Evolutionary conservation across 1,284 basidiomycete genomes (phyloP).

Genomic region (Mycosarcoma maydis): DNA sequence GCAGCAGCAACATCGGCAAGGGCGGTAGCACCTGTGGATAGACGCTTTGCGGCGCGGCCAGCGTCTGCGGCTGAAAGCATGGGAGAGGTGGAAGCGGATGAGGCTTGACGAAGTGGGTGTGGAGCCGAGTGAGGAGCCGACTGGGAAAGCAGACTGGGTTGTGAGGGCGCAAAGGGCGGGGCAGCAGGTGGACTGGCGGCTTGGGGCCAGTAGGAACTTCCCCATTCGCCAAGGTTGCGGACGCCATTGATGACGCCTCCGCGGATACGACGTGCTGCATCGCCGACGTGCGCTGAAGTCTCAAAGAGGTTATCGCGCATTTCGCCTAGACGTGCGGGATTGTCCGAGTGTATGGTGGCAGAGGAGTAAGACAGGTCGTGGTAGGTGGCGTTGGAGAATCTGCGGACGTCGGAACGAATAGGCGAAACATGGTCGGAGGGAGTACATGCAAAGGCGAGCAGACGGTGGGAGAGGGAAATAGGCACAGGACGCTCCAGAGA

Average conservation of each 20-base stretch:
- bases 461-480: constrained; percentile 33
- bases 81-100: constrained; percentile 39
- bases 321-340: constrained; percentile 26
- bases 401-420: constrained; percentile 22
- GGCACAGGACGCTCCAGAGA: constrained; percentile 9
- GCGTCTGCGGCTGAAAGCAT: constrained; percentile 23
- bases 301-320: constrained; percentile 47
- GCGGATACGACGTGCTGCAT: constrained; percentile 43
- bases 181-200: constrained; percentile 19
- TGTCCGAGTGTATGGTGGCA: constrained; percentile 1
- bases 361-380: constrained; percentile 13
- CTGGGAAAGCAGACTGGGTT: constrained; percentile 30
- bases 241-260: constrained; percentile 46
- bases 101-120: constrained; percentile 12
- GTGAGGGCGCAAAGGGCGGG: constrained; percentile 12
- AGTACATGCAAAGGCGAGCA: constrained; percentile 31
- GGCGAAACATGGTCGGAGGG: constrained; percentile 3
- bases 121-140: constrained; percentile 30
- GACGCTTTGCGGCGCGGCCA: constrained; percentile 8
- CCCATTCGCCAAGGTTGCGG: constrained; percentile 43
- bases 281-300: constrained; percentile 40
- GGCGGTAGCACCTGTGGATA: constrained; percentile 9
- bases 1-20: background rate
- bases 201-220: constrained; percentile 39
- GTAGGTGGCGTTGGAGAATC: constrained; percentile 6